Evolutionary conservation across 129 eudicot genomes (phyloP).

Genomic region (Mikania micrantha): DNA sequence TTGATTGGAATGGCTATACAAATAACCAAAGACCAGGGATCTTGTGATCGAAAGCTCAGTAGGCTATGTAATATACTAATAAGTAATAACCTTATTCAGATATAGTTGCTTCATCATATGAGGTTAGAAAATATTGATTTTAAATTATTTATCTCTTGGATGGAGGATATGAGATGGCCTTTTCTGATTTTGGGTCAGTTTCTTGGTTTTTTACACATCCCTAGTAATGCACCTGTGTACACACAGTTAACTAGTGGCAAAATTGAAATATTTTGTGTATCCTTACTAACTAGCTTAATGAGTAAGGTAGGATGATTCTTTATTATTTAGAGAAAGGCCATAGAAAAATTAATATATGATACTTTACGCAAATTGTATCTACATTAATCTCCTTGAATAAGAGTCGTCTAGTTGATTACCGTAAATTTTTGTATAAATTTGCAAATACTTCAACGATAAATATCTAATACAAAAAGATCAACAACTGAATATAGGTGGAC

Average conservation of each 20-base stretch:
- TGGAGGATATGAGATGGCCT: not conserved
- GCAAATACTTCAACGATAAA: not conserved
- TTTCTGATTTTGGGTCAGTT: not conserved
- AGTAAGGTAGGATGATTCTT: not conserved
- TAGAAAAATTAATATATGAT: not conserved
- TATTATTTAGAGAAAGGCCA: not conserved
- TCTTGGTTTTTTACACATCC: not conserved
- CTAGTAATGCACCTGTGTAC: not conserved
- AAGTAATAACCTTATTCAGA: not conserved
- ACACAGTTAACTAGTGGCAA: not conserved
- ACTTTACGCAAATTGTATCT: not conserved
- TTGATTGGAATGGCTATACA: not conserved
- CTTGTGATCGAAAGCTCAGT: not conserved
- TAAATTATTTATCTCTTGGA: not conserved
- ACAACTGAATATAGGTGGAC: constrained; percentile 48
- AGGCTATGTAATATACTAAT: constrained; percentile 8
- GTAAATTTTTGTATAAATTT: not conserved
- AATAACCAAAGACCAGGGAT: not conserved
- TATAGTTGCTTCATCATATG: constrained; percentile 1
- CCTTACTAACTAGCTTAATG: not conserved
- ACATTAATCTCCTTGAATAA: not conserved
- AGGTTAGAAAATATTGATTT: not conserved
- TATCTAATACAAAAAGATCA: not conserved
- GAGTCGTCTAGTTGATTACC: not conserved
- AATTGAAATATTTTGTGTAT: not conserved